phyloP scores from a whole-genome alignment of 768 basidiomycete species.

The Lactifluus hygrophoroides region DNA sequence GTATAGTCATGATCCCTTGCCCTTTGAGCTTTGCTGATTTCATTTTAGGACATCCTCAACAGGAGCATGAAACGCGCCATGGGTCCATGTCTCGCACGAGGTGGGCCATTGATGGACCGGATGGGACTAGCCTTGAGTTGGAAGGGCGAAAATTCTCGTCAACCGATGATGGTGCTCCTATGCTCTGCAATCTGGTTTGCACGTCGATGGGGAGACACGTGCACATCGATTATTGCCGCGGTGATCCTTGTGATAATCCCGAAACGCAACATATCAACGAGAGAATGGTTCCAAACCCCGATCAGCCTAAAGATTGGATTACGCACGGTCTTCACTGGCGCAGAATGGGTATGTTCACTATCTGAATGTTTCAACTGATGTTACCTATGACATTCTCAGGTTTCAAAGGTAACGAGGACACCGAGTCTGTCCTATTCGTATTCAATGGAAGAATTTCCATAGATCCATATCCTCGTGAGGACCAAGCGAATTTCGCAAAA shows the following conservation, averaged over 20 bases:
- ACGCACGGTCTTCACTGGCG: constrained; percentile 50
- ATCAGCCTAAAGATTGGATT: constrained; percentile 43
- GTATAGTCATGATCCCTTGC: constrained; percentile 27
- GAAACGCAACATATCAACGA: constrained; percentile 40
- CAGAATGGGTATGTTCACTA: constrained; percentile 38
- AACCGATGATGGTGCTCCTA: constrained; percentile 50
- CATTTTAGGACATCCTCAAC: constrained; percentile 44
- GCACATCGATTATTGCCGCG: constrained; percentile 50
- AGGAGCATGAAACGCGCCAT: constrained; percentile 54
- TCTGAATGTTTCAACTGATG: constrained; percentile 4
- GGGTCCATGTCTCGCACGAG: constrained; percentile 53
- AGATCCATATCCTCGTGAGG: constrained; percentile 55
- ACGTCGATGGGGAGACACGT: constrained; percentile 47
- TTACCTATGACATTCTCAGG: constrained; percentile 27
- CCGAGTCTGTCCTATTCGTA: neutral
- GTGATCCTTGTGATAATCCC: constrained; percentile 34
- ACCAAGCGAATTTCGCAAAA: constrained; percentile 44
- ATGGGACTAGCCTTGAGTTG: constrained; percentile 42
- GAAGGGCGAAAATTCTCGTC: constrained; percentile 47
- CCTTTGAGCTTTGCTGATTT: neutral
- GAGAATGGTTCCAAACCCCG: constrained; percentile 38
- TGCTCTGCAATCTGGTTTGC: constrained; percentile 58
- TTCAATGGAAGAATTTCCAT: neutral
- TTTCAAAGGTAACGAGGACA: constrained; percentile 38
- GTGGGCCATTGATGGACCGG: constrained; percentile 49